These are phyloP conservation scores for Gnomoniopsis sp. DNA, from an alignment of 2,329 filamentous ascomycete species.

Conservation along the genomic window DNA sequence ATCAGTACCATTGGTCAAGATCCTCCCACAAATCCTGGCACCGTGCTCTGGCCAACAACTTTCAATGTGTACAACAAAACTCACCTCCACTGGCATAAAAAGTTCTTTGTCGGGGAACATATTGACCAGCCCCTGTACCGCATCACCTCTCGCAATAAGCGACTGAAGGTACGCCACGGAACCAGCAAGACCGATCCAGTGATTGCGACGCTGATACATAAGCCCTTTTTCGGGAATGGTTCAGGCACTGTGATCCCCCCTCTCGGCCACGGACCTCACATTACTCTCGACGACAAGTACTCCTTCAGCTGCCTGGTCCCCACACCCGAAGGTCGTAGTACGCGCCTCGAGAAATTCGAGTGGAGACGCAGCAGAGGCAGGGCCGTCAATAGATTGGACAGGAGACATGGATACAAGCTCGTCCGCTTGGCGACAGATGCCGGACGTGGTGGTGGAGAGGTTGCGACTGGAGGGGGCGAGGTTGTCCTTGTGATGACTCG, in stretches of 20 bases:
- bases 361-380: background rate
- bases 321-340: background rate
- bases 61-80: background rate
- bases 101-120: background rate
- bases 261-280: background rate
- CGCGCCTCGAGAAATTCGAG: slow-evolving; percentile 1
- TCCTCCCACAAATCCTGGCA: background rate
- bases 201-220: background rate
- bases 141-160: background rate
- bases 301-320: background rate
- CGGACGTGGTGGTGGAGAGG: background rate
- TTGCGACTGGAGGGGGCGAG: slow-evolving; percentile 1
- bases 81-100: background rate
- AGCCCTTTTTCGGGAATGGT: no score
- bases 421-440: slow-evolving; percentile 5
- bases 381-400: background rate
- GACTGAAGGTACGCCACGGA: background rate
- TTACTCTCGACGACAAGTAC: background rate
- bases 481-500: background rate
- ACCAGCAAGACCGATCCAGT: background rate
- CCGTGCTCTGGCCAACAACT: background rate
- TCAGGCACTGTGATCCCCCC: background rate
- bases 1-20: background rate
- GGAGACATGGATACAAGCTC: background rate
- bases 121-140: background rate